Conservation (phyloP, 495 filamentous ascomycete species). For the Neurospora discreta region DNA sequence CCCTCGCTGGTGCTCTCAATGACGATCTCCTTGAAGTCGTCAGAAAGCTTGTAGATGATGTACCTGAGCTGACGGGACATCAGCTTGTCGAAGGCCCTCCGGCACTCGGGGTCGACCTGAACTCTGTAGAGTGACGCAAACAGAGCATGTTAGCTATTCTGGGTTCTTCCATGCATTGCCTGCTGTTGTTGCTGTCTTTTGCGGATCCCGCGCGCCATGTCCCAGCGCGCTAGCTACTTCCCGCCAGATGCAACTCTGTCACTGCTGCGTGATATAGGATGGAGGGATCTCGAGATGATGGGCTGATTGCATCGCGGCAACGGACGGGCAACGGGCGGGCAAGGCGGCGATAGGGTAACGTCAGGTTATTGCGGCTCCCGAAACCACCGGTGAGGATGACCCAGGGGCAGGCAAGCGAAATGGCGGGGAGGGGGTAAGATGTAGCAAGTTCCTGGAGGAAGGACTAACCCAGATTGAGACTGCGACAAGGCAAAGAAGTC, state of each 20-base stretch:
- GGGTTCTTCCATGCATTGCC: neutral
- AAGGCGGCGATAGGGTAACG: constrained; percentile 4
- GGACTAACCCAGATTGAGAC: constrained; percentile 59
- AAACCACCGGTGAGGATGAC: neutral
- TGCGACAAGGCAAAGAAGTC: constrained; percentile 16
- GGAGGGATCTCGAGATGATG: neutral
- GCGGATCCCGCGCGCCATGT: neutral
- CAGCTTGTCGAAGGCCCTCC: constrained; percentile 76
- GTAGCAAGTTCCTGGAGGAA: constrained; percentile 9
- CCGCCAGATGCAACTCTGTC: neutral
- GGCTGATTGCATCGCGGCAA: constrained; percentile 1
- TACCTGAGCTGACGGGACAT: constrained; percentile 83
- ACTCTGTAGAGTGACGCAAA: constrained; percentile 44
- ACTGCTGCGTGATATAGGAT: neutral
- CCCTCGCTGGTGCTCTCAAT: constrained; percentile 58
- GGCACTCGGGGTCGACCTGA: constrained; percentile 65
- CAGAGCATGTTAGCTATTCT: constrained; percentile 14
- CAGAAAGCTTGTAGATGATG: constrained; percentile 94
- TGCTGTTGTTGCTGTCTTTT: neutral
- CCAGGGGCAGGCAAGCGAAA: neutral
- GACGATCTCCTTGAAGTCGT: constrained; percentile 83
- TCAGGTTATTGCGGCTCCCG: neutral
- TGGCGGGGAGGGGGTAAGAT: constrained; percentile 6
- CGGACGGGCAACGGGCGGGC: constrained; percentile 1
- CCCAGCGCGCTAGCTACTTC: neutral